Conservation (phyloP, 2,329 filamentous ascomycete species). For the Bimuria novae-zelandiae region DNA sequence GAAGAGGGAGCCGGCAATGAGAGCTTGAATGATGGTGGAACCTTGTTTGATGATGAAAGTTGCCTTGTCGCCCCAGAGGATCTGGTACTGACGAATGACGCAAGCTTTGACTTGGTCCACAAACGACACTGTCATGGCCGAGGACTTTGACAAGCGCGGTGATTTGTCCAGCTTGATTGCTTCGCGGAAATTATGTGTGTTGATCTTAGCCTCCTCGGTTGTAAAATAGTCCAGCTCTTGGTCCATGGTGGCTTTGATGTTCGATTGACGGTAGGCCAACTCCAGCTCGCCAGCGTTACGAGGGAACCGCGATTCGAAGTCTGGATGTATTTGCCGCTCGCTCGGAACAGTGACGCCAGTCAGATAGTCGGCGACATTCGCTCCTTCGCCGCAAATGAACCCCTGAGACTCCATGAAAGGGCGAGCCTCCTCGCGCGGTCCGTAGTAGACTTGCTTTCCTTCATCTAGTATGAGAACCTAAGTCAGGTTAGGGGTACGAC, state of each 20-base stretch:
- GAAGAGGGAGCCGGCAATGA: constrained; percentile 70
- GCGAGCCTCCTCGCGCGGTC: constrained; percentile 62
- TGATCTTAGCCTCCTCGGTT: constrained; percentile 49
- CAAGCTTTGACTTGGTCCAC: constrained; percentile 58
- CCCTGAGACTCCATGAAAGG: constrained; percentile 70
- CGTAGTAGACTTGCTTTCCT: constrained; percentile 76
- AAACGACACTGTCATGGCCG: constrained; percentile 54
- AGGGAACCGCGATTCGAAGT: constrained; percentile 49
- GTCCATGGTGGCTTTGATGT: constrained; percentile 57
- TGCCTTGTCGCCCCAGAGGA: constrained; percentile 67
- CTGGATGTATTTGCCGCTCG: constrained; percentile 48
- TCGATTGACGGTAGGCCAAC: constrained; percentile 55
- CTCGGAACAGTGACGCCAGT: constrained; percentile 66
- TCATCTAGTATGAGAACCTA: constrained; percentile 74
- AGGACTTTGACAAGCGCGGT: constrained; percentile 57
- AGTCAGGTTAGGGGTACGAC: too few relatives aligned
- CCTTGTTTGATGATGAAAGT: constrained; percentile 67
- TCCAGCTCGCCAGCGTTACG: constrained; percentile 51
- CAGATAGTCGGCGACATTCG: constrained; percentile 75
- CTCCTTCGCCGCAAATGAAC: constrained; percentile 57
- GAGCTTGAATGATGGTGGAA: constrained; percentile 61
- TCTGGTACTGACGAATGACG: constrained; percentile 65
- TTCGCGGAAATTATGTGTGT: constrained; percentile 57
- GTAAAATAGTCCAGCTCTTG: constrained; percentile 63
- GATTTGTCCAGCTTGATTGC: constrained; percentile 60